These are phyloP conservation scores for Coccinonectria pachysandricola DNA, from an alignment of 2,329 filamentous ascomycete species.

Conservation along the genomic window DNA sequence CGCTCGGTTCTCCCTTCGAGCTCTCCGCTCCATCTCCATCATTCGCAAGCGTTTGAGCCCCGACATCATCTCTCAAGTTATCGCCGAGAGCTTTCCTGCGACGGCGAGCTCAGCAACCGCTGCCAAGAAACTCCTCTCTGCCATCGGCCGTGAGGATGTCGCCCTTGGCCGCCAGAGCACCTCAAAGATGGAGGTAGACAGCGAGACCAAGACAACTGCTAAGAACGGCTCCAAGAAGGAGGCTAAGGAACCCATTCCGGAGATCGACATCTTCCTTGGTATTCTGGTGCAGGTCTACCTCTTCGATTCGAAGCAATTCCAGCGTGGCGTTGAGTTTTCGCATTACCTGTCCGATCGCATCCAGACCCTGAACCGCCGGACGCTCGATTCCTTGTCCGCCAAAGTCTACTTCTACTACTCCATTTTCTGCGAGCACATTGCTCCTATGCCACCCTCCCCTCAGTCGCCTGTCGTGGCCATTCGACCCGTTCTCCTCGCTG, in stretches of 20 bases:
- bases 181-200: slow-evolving; percentile 65
- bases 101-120: slow-evolving; percentile 50
- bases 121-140: slow-evolving; percentile 59
- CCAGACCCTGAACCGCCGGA: slow-evolving; percentile 82
- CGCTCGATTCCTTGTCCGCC: slow-evolving; percentile 83
- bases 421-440: slow-evolving; percentile 85
- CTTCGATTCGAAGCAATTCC: slow-evolving; percentile 72
- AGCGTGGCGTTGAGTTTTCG: slow-evolving; percentile 78
- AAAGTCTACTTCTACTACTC: slow-evolving; percentile 98
- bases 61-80: slow-evolving; percentile 70
- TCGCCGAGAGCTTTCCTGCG: slow-evolving; percentile 68
- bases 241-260: slow-evolving; percentile 69
- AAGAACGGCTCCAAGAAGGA: slow-evolving; percentile 54
- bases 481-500: slow-evolving; percentile 74
- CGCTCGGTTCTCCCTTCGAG: slow-evolving; percentile 86
- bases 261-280: slow-evolving; percentile 80
- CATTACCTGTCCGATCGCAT: slow-evolving; percentile 73
- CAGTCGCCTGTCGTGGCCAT: slow-evolving; percentile 80
- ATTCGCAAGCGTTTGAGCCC: slow-evolving; percentile 83
- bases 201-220: slow-evolving; percentile 39
- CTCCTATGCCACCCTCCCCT: slow-evolving; percentile 78
- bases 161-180: slow-evolving; percentile 47
- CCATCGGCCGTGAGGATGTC: slow-evolving; percentile 56
- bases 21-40: slow-evolving; percentile 88
- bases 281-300: slow-evolving; percentile 82